Conservation (phyloP, 805 yeast genomes). For the Schwanniomyces vanrijiae region DNA sequence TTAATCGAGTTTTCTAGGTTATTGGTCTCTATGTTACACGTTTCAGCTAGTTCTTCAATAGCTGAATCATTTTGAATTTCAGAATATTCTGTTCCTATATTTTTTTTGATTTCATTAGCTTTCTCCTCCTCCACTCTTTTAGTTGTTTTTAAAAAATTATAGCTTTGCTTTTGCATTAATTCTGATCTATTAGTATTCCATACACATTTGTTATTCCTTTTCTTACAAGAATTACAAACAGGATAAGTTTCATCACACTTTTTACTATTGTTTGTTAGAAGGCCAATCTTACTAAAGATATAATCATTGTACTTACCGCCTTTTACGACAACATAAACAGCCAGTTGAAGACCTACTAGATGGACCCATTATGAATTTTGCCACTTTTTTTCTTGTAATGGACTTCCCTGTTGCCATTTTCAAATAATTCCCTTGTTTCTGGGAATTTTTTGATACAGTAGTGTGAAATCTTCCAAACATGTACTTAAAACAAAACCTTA, state of each 20-base stretch:
- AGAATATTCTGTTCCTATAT: constrained; percentile 8
- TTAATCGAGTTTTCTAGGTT: too few species aligned
- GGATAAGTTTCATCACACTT: constrained; percentile 26
- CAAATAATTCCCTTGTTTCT: not conserved
- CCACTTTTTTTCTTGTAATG: not conserved
- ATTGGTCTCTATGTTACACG: too few species aligned
- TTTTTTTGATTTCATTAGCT: constrained; percentile 16
- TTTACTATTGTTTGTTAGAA: constrained; percentile 8
- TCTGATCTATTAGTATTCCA: constrained; percentile 5
- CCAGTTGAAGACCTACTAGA: not conserved
- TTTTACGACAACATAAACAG: constrained; percentile 1
- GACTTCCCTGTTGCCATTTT: not conserved
- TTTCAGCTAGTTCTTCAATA: not conserved
- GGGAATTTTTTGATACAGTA: not conserved
- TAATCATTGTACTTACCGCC: not conserved
- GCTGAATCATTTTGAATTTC: not conserved
- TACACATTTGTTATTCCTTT: constrained; percentile 12
- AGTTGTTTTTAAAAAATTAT: not conserved
- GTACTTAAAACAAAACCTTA: too few species aligned
- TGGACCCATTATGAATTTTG: not conserved
- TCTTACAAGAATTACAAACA: constrained; percentile 15
- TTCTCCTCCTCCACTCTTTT: constrained; percentile 20
- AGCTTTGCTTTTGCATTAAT: not conserved
- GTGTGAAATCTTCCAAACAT: not conserved
- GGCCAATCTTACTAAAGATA: not conserved